Percentiles rank a stretch among this genome's conserved stretches.
Conservation (phyloP, 2,329 filamentous ascomycete genomes). For the Epichloe aotearoae region DNA sequence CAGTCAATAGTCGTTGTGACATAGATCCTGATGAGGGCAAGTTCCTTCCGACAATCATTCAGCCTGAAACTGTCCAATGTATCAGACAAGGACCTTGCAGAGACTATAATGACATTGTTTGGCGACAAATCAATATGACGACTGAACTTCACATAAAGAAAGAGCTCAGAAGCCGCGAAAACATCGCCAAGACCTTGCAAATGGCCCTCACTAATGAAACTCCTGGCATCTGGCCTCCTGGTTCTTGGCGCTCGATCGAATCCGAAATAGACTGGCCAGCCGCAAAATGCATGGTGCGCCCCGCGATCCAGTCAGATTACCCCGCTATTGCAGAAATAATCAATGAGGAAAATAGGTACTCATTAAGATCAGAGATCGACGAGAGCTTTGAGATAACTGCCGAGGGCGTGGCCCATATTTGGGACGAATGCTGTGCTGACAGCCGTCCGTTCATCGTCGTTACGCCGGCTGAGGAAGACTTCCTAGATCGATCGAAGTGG, state of each 20-base stretch:
- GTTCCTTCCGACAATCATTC: slow-evolving; percentile 19
- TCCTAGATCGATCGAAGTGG: slow-evolving; percentile 22
- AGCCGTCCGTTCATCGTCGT: slow-evolving; percentile 37
- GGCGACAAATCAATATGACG: slow-evolving; percentile 17
- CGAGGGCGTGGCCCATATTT: slow-evolving; percentile 21
- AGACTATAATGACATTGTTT: slow-evolving; percentile 10
- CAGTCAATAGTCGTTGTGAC: slow-evolving; percentile 13
- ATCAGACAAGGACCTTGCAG: slow-evolving; percentile 1
- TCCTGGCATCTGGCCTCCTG: not conserved
- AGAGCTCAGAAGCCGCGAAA: slow-evolving; percentile 13
- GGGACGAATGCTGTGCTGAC: slow-evolving; percentile 15
- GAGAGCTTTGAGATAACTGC: slow-evolving; percentile 14
- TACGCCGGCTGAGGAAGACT: slow-evolving; percentile 12
- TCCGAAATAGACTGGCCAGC: slow-evolving; percentile 13
- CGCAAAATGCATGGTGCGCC: slow-evolving; percentile 27
- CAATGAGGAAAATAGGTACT: slow-evolving; percentile 24
- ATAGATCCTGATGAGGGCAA: slow-evolving; percentile 24
- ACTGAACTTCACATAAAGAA: slow-evolving; percentile 13
- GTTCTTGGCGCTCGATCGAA: not conserved
- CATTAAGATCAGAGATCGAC: slow-evolving; percentile 1
- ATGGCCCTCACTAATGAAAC: not conserved
- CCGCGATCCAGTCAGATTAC: slow-evolving; percentile 26
- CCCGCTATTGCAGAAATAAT: slow-evolving; percentile 28
- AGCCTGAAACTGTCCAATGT: slow-evolving; percentile 17
- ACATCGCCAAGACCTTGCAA: slow-evolving; percentile 5